Conservation (phyloP, 2,329 filamentous ascomycete genomes). For the Zasmidium angulare region DNA sequence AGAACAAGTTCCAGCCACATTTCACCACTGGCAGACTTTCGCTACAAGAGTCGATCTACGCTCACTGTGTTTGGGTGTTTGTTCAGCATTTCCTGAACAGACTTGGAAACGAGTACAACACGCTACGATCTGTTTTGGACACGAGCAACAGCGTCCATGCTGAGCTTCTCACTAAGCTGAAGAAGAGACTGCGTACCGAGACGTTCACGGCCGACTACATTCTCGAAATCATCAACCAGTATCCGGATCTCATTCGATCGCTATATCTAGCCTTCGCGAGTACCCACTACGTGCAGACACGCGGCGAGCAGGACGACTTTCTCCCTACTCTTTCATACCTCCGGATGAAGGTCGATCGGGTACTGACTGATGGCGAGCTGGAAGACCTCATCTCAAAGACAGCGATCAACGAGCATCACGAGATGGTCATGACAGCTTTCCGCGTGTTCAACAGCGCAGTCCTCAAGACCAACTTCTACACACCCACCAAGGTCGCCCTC, state of each 20-base stretch:
- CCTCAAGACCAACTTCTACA: conserved; percentile 97
- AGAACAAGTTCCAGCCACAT: conserved; percentile 90
- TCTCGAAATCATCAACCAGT: conserved; percentile 89
- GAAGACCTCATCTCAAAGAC: conserved; percentile 75
- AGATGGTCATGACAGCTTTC: conserved; percentile 98
- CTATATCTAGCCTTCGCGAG: conserved; percentile 91
- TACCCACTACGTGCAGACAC: conserved; percentile 72
- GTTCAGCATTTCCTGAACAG: conserved; percentile 98
- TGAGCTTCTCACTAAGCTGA: conserved; percentile 87
- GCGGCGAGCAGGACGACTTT: conserved; percentile 65
- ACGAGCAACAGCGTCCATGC: conserved; percentile 78
- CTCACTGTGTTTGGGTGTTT: conserved; percentile 96
- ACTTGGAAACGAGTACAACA: conserved; percentile 86
- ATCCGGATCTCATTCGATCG: conserved; percentile 81
- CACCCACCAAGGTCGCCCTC: conserved; percentile 94
- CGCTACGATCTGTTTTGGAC: conserved; percentile 78
- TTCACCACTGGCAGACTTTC: conserved; percentile 86
- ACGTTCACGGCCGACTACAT: conserved; percentile 99
- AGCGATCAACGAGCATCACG: conserved; percentile 90
- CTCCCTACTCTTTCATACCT: conserved; percentile 69
- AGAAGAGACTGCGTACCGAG: conserved; percentile 90
- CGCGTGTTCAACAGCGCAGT: conserved; percentile 90
- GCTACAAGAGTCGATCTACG: conserved; percentile 94
- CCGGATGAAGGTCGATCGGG: conserved; percentile 66
- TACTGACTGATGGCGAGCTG: conserved; percentile 72